Conservation (phyloP, 257 asterid genomes). For the Solanum tacnaense region DNA sequence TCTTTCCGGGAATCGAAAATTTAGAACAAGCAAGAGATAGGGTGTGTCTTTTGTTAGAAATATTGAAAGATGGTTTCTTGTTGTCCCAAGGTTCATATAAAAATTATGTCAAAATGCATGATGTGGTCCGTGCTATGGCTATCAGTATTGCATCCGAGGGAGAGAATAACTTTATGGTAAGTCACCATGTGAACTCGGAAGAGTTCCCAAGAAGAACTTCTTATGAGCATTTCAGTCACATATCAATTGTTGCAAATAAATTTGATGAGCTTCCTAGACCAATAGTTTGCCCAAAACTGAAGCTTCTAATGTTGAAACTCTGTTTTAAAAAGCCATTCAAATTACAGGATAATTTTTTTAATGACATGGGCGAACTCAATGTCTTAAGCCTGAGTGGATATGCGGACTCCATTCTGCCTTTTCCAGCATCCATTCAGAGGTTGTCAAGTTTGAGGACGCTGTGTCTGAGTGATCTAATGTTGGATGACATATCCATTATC, state of each 20-base stretch:
- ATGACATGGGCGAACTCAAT: not conserved
- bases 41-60: not conserved
- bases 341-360: not conserved
- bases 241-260: not conserved
- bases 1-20: not conserved
- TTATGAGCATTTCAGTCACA: not conserved
- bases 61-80: not conserved
- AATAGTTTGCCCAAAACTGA: not conserved
- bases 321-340: not conserved
- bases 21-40: not conserved
- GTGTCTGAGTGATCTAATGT: not conserved
- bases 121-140: constrained; percentile 2
- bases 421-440: not conserved
- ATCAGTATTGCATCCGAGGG: constrained; percentile 1
- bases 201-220: not conserved
- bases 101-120: constrained; percentile 1
- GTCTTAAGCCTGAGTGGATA: not conserved
- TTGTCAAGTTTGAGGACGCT: not conserved
- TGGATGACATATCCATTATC: not conserved
- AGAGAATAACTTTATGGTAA: not conserved
- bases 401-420: not conserved
- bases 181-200: not conserved
- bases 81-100: not conserved
- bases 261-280: not conserved
- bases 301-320: not conserved